phyloP scores from a whole-genome alignment of 768 basidiomycete species.

The Agaricus sinodeliciosus region DNA sequence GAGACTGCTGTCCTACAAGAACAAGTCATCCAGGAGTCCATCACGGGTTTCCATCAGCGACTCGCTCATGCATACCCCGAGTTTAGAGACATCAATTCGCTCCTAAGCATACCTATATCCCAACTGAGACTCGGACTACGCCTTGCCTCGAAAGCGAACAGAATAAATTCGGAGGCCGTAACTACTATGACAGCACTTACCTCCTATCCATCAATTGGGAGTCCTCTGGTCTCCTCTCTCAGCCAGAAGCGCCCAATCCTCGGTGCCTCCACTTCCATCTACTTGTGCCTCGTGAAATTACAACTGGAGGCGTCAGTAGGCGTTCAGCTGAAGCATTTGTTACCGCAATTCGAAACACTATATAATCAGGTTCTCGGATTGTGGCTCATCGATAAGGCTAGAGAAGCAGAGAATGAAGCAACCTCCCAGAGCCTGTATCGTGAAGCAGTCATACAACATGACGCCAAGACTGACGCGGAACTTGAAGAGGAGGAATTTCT shows the following conservation, averaged over 20 bases:
- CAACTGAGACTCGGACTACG: slow-evolving; percentile 71
- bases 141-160: slow-evolving; percentile 17
- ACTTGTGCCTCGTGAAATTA: slow-evolving; percentile 44
- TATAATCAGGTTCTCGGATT: slow-evolving; percentile 73
- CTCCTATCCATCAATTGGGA: slow-evolving; percentile 46
- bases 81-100: slow-evolving; percentile 61
- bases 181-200: slow-evolving; percentile 28
- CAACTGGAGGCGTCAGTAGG: slow-evolving; percentile 38
- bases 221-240: not conserved
- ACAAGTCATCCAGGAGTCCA: slow-evolving; percentile 69
- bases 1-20: slow-evolving; percentile 43
- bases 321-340: slow-evolving; percentile 21
- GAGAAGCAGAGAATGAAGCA: slow-evolving; percentile 54
- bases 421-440: slow-evolving; percentile 76
- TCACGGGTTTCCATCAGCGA: slow-evolving; percentile 71
- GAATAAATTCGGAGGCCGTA: slow-evolving; percentile 17
- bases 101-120: slow-evolving; percentile 60
- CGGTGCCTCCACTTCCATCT: slow-evolving; percentile 32
- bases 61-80: slow-evolving; percentile 62
- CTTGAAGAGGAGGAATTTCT: slow-evolving; percentile 80
- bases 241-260: slow-evolving; percentile 19
- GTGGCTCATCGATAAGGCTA: slow-evolving; percentile 78
- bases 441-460: slow-evolving; percentile 44
- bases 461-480: slow-evolving; percentile 60
- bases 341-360: slow-evolving; percentile 35